Percentiles rank a stretch among this genome's conserved stretches.
Conservation (phyloP, 1,139 yeast genomes). For the Magnusiomyces sp. region DNA sequence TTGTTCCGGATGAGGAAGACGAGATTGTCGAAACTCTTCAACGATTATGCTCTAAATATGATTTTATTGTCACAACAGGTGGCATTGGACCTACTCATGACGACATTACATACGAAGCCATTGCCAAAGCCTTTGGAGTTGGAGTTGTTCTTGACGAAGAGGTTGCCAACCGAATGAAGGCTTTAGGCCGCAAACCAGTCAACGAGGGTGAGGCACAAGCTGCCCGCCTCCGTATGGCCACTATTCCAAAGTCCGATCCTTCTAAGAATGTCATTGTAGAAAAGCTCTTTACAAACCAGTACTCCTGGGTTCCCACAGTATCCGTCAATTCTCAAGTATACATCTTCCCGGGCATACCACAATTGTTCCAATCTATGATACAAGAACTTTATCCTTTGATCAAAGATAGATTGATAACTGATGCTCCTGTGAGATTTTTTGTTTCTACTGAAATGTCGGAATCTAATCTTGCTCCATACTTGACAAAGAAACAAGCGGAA, state of each 20-base stretch:
- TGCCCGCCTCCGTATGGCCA: conserved; percentile 73
- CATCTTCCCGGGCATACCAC: conserved; percentile 78
- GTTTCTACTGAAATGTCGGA: conserved; percentile 58
- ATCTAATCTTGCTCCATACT: conserved; percentile 58
- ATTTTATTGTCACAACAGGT: conserved; percentile 71
- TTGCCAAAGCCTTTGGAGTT: conserved; percentile 54
- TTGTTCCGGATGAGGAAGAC: conserved; percentile 65
- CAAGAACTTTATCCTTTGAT: conserved; percentile 34
- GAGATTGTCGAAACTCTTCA: conserved; percentile 53
- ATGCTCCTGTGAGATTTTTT: conserved; percentile 42
- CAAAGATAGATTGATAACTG: conserved; percentile 25
- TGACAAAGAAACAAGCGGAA: conserved; percentile 43
- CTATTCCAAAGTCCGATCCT: conserved; percentile 46
- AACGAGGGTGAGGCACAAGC: conserved; percentile 35
- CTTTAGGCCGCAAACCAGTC: conserved; percentile 31
- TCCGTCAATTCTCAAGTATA: conserved; percentile 53
- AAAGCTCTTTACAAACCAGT: conserved; percentile 42
- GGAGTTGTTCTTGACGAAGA: conserved; percentile 46
- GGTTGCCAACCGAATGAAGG: conserved; percentile 53
- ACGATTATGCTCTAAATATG: conserved; percentile 45
- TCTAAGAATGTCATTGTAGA: conserved; percentile 32
- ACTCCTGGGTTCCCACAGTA: conserved; percentile 79
- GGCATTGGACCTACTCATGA: conserved; percentile 87
- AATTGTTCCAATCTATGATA: conserved; percentile 51
- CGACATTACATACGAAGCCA: conserved; percentile 69